phyloP scores from a whole-genome alignment of 192 early-diverging fungal species.

The Umbelopsis sp. region DNA sequence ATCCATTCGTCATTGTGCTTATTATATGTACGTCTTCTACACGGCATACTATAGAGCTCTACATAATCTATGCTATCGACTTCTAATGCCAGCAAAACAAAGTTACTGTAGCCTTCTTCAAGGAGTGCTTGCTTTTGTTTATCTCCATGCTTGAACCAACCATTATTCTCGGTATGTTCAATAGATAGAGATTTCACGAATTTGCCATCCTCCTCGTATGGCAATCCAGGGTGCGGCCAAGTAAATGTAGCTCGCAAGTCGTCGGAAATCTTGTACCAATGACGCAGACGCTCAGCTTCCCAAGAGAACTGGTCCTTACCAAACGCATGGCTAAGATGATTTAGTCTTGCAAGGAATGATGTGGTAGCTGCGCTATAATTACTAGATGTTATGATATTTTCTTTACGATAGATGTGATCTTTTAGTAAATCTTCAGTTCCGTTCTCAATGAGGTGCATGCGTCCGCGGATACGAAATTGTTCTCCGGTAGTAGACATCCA shows the following conservation, averaged over 20 bases:
- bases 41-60: not conserved
- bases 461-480: slow-evolving; percentile 41
- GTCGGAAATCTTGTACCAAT: slow-evolving; percentile 25
- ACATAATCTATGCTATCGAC: slow-evolving; percentile 37
- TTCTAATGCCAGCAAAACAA: slow-evolving; percentile 37
- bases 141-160: slow-evolving; percentile 13
- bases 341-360: not conserved
- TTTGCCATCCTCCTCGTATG: not conserved
- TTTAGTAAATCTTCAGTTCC: not conserved
- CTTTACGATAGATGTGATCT: not conserved
- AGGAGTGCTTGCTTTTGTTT: slow-evolving; percentile 20
- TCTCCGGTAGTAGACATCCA: slow-evolving; percentile 37
- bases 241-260: slow-evolving; percentile 32
- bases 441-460: slow-evolving; percentile 18
- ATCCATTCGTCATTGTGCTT: slow-evolving; percentile 4
- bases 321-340: not conserved
- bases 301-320: slow-evolving; percentile 12
- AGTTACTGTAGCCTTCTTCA: slow-evolving; percentile 34
- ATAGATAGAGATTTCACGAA: slow-evolving; percentile 20
- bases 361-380: not conserved
- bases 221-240: slow-evolving; percentile 5
- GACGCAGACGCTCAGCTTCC: slow-evolving; percentile 35
- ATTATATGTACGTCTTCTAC: not conserved
- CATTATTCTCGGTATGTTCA: slow-evolving; percentile 9
- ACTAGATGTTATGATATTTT: not conserved